Evolutionary conservation across 345 rosid species (phyloP).

Genomic region (Gossypium herbaceum): DNA sequence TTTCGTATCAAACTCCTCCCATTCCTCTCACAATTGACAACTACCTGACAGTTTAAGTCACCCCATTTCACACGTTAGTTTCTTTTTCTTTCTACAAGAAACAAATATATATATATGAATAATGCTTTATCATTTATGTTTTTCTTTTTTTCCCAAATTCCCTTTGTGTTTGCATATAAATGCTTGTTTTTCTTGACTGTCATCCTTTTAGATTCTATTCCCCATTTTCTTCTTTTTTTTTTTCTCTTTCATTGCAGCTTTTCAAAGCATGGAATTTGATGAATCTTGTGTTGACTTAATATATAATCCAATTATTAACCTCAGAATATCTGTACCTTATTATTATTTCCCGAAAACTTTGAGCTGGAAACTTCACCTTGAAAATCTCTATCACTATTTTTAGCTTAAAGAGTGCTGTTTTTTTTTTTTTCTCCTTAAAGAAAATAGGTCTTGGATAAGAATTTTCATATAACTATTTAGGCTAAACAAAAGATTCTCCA

Average conservation of each 20-base stretch:
- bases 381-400: background rate
- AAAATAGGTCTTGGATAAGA: background rate
- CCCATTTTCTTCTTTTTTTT: background rate
- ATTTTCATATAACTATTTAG: background rate
- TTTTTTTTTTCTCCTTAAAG: no score
- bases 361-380: background rate
- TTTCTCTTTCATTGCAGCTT: background rate
- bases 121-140: background rate
- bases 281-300: background rate
- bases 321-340: background rate
- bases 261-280: background rate
- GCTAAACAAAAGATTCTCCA: background rate
- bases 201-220: background rate
- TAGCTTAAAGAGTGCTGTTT: no score
- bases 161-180: background rate
- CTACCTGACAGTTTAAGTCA: slow-evolving; percentile 27
- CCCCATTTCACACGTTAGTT: background rate
- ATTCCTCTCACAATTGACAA: slow-evolving; percentile 35
- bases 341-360: no score
- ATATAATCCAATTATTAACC: slow-evolving; percentile 5
- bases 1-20: slow-evolving; percentile 29
- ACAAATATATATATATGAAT: background rate
- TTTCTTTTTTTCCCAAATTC: background rate
- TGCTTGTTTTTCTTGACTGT: background rate
- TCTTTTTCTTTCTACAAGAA: background rate